Conservation (phyloP, 768 basidiomycete genomes). For the Lentinula sp. region DNA sequence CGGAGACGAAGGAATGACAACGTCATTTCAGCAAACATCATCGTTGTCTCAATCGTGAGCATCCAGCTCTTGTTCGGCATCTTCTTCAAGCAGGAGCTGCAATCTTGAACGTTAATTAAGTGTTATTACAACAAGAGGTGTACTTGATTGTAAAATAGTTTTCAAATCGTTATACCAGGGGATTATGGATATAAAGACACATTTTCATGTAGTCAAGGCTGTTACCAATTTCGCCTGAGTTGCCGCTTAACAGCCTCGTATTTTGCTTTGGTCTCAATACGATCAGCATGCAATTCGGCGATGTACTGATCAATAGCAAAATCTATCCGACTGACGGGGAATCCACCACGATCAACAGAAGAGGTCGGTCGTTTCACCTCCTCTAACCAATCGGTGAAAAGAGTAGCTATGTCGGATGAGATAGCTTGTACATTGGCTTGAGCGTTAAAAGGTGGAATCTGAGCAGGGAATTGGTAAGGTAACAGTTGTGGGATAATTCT, state of each 20-base stretch:
- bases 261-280: constrained; percentile 52
- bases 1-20: too few species aligned
- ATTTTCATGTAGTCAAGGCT: too few species aligned
- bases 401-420: constrained; percentile 74
- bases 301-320: constrained; percentile 69
- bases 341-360: constrained; percentile 52
- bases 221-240: constrained; percentile 65
- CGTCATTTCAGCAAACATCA: too few species aligned
- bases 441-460: constrained; percentile 82
- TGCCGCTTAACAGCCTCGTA: constrained; percentile 72
- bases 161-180: too few species aligned
- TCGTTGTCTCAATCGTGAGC: too few species aligned
- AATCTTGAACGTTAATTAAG: too few species aligned
- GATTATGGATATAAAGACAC: too few species aligned
- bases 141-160: too few species aligned
- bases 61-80: too few species aligned
- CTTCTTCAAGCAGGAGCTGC: too few species aligned
- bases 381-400: constrained; percentile 77
- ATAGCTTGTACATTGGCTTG: constrained; percentile 75
- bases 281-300: constrained; percentile 55
- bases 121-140: too few species aligned
- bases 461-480: constrained; percentile 5
- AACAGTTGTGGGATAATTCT: neutral
- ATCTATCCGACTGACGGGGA: constrained; percentile 77
- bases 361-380: constrained; percentile 72